Evolutionary conservation across 805 yeast genomes (phyloP), one percentile per base, ranked within the genome.

Genomic region (Martiniozyma abietophila): DNA sequence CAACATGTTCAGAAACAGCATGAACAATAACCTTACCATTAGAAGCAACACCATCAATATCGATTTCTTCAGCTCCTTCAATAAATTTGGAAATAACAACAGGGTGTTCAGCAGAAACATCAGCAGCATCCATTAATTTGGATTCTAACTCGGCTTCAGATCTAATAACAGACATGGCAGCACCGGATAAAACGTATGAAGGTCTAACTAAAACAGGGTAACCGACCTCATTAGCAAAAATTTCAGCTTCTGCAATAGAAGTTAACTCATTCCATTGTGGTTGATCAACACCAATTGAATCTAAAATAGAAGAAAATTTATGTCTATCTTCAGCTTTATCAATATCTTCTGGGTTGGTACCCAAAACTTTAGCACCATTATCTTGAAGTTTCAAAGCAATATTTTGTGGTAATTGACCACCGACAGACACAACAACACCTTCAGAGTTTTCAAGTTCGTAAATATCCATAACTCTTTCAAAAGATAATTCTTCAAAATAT

Each of bases 321-420:
- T 89, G 96, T 67, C 98, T 85, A 63, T 92, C 95, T 68, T 89
- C 98, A 42, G 98, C 98, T 59, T 77, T 81, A 62, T 89, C 98
- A 51, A 89, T 89, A 57, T 85, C 94, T 57, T 75, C 80, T 34
- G 98, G 98, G 56, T 81, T 69, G 32, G 98, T 89, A 57, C 98
- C 98, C 43, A 92, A 68, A 29, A 89, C 84, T 39, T 80, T 76
- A 48, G 95, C 94, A 43, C 92, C 92, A 45, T 80, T 70, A 32
- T 74, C 58, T 64, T 84, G 94, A 49, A 89, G 69, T 40, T 71
- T 62, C 49, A 92, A 69, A 5, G 97, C 98, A 59, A 92, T 92
- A 67, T 92, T 89, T 65, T 89, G 96, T 32, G 98, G 96, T 45
- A 88, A 69, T 69, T 89, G 98, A 50, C 98, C 98, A 58, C 98